Evolutionary conservation across 345 rosid genomes (phyloP).

Genomic region (Lepidium aucheri): DNA sequence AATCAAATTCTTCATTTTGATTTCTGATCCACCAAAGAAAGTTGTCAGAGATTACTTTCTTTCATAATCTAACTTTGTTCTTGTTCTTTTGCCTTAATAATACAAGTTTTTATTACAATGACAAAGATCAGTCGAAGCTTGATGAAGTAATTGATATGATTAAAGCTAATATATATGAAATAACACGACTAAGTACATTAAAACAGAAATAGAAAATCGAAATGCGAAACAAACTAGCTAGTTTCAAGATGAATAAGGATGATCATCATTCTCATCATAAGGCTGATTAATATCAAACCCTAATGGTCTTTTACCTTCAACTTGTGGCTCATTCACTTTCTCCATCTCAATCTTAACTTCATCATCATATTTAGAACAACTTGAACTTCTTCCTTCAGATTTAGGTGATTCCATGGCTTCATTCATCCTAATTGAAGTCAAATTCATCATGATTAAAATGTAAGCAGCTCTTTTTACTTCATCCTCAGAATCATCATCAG

Average conservation of each 20-base stretch:
- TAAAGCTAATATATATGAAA: too few relatives aligned
- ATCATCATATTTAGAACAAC: neutral
- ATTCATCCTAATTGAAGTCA: neutral
- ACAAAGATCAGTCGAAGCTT: too few relatives aligned
- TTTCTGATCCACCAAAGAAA: too few relatives aligned
- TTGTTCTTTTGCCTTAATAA: too few relatives aligned
- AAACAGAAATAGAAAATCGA: neutral
- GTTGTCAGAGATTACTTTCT: too few relatives aligned
- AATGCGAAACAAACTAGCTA: neutral
- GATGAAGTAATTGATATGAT: too few relatives aligned
- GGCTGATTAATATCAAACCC: conserved; percentile 25
- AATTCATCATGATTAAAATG: conserved; percentile 7
- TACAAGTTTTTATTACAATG: too few relatives aligned
- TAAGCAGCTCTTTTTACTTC: conserved; percentile 20
- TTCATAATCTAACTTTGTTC: too few relatives aligned
- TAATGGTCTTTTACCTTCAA: conserved; percentile 14
- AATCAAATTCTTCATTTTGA: too few relatives aligned
- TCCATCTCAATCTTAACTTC: conserved; percentile 18
- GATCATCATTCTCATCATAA: conserved; percentile 3
- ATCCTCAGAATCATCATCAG: neutral
- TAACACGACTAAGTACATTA: too few relatives aligned
- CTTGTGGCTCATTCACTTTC: neutral
- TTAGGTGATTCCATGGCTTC: neutral
- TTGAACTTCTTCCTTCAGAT: conserved; percentile 12
- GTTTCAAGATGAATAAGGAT: neutral